Percentiles rank a stretch among this genome's conserved stretches.
phyloP scores from a whole-genome alignment of 495 filamentous ascomycete genomes.

The Jackrogersella minutella region DNA sequence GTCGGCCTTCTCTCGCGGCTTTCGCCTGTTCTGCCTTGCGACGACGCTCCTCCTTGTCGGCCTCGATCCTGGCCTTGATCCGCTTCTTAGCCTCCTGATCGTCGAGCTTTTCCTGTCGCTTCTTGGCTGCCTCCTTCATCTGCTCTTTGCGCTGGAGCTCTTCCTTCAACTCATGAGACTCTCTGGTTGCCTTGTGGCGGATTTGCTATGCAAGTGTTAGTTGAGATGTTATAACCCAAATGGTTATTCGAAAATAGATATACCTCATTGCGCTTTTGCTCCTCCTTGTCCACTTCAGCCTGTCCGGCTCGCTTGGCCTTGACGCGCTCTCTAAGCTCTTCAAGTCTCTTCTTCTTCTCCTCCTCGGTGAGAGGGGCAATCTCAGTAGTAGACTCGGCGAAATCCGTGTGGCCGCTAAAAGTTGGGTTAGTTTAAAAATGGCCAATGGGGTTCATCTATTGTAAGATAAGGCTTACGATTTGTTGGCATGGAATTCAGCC shows the following conservation, averaged over 20 bases:
- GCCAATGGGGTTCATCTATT: neutral
- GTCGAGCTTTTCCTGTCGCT: constrained; percentile 84
- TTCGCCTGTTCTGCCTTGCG: constrained; percentile 84
- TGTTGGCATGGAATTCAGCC: constrained; percentile 89
- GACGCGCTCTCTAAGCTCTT: constrained; percentile 75
- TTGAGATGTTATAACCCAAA: neutral
- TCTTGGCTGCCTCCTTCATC: constrained; percentile 85
- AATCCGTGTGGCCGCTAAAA: constrained; percentile 80
- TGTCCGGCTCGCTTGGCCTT: constrained; percentile 76
- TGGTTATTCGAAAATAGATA: neutral
- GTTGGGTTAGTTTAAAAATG: constrained; percentile 16
- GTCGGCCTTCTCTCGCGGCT: constrained; percentile 79
- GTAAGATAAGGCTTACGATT: constrained; percentile 64
- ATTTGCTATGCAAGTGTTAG: constrained; percentile 69
- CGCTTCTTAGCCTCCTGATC: constrained; percentile 87
- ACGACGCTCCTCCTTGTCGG: constrained; percentile 85
- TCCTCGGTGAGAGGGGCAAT: constrained; percentile 90
- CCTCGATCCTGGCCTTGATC: constrained; percentile 90
- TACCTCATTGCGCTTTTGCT: constrained; percentile 90
- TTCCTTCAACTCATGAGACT: constrained; percentile 81
- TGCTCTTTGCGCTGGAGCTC: constrained; percentile 86
- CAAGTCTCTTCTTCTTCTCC: constrained; percentile 81
- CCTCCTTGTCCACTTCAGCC: constrained; percentile 77
- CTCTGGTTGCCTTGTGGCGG: constrained; percentile 80
- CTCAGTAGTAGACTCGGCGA: constrained; percentile 91